A percentile compares a stretch with the other conserved stretches of the same genome.
Evolutionary conservation across 805 yeast species (phyloP).

Genomic region (Saccharomycopsis microspora): DNA sequence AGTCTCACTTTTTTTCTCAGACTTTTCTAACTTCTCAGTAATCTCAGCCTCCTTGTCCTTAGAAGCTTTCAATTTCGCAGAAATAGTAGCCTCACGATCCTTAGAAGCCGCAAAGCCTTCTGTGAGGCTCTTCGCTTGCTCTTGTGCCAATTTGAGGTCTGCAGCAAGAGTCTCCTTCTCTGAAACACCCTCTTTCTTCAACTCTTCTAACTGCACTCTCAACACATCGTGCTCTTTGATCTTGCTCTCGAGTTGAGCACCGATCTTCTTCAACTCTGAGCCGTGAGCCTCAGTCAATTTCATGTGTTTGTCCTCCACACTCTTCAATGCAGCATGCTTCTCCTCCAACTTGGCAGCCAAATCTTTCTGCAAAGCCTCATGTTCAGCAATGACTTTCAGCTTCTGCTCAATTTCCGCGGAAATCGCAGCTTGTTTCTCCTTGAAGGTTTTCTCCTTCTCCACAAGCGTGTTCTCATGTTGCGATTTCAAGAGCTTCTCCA

Average conservation of each 20-base stretch:
- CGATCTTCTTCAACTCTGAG: no score
- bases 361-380: slow-evolving; percentile 1
- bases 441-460: slow-evolving; percentile 1
- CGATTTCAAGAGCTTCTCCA: slow-evolving; percentile 6
- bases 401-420: slow-evolving; percentile 4
- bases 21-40: background rate
- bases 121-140: background rate
- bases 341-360: background rate
- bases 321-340: no score
- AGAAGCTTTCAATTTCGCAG: background rate
- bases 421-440: slow-evolving; percentile 7
- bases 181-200: background rate
- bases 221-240: background rate
- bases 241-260: no score
- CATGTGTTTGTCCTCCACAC: no score
- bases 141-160: background rate
- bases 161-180: background rate
- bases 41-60: slow-evolving; percentile 1
- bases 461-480: background rate
- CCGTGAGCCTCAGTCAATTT: no score
- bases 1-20: background rate
- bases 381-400: slow-evolving; percentile 6
- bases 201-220: slow-evolving; percentile 2
- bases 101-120: background rate
- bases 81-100: background rate